phyloP scores from a whole-genome alignment of 805 yeast species.

The Metschnikowia cubensis region DNA sequence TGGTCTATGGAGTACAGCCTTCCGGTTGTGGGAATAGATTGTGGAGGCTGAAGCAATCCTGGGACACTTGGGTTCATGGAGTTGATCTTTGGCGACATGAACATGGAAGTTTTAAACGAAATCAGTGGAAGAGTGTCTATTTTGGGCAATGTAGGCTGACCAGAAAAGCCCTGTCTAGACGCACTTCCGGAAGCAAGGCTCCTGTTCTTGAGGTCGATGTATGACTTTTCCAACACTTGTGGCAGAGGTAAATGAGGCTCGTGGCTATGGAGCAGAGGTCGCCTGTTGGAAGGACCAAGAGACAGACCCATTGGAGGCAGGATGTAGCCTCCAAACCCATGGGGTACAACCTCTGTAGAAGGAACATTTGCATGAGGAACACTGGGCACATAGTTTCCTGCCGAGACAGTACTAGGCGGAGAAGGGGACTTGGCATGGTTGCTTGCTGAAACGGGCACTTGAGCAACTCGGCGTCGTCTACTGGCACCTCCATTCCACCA shows the following conservation, averaged over 20 bases:
- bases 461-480: slow-evolving; percentile 56
- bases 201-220: slow-evolving; percentile 3
- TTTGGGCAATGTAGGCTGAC: slow-evolving; percentile 13
- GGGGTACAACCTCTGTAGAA: not conserved
- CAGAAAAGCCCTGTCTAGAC: not conserved
- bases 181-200: not conserved
- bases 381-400: not conserved
- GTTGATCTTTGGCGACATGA: slow-evolving; percentile 10
- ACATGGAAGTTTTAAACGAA: slow-evolving; percentile 42
- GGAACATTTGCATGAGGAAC: not conserved
- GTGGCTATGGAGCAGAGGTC: not conserved
- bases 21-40: not conserved
- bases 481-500: slow-evolving; percentile 98
- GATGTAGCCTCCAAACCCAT: not conserved
- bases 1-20: slow-evolving; percentile 7
- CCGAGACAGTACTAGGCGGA: not conserved
- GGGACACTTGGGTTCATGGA: not conserved
- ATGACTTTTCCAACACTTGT: not conserved
- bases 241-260: not conserved
- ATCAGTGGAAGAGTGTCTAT: slow-evolving; percentile 28
- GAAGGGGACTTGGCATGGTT: not conserved
- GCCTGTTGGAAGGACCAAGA: not conserved
- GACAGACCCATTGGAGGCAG: not conserved
- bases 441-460: slow-evolving; percentile 6
- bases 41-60: not conserved